Percentiles rank a stretch among this genome's conserved stretches.
phyloP scores from a whole-genome alignment of 2,329 filamentous ascomycete species.

The Trichoderma sp. region DNA sequence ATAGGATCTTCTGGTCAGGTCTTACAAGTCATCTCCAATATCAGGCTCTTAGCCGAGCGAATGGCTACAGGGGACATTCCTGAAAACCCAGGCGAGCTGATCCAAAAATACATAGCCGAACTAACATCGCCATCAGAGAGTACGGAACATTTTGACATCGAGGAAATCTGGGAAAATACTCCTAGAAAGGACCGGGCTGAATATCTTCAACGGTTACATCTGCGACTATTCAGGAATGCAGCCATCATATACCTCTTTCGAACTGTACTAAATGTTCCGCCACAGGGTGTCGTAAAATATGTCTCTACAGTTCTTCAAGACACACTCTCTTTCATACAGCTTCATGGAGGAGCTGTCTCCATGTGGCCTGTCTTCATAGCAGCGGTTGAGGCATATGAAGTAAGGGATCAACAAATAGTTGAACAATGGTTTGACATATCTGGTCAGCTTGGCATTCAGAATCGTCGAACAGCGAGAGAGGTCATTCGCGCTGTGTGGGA shows the following conservation, averaged over 20 bases:
- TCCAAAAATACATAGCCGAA: no score
- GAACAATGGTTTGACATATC: no score
- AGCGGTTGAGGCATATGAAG: not conserved
- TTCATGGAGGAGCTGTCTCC: not conserved
- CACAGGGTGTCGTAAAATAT: not conserved
- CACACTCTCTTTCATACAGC: not conserved
- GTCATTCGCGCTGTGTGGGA: no score
- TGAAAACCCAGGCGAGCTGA: no score
- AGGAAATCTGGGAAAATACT: no score
- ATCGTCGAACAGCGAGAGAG: no score
- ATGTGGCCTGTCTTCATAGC: conserved; percentile 6
- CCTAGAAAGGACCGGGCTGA: no score
- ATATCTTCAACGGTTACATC: no score
- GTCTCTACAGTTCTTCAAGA: not conserved
- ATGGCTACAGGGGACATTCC: not conserved
- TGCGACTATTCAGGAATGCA: no score
- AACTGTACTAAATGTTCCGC: not conserved
- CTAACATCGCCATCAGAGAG: no score
- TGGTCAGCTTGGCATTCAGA: no score
- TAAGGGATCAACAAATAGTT: conserved; percentile 35
- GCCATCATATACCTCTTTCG: not conserved
- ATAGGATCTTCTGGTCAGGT: not conserved
- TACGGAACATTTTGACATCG: no score
- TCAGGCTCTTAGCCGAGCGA: not conserved
- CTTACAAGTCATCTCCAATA: not conserved